Evolutionary conservation across 2,329 filamentous ascomycete genomes (phyloP), one percentile per base, ranked within the genome.

Genomic region (Aspergillus alliaceus): DNA sequence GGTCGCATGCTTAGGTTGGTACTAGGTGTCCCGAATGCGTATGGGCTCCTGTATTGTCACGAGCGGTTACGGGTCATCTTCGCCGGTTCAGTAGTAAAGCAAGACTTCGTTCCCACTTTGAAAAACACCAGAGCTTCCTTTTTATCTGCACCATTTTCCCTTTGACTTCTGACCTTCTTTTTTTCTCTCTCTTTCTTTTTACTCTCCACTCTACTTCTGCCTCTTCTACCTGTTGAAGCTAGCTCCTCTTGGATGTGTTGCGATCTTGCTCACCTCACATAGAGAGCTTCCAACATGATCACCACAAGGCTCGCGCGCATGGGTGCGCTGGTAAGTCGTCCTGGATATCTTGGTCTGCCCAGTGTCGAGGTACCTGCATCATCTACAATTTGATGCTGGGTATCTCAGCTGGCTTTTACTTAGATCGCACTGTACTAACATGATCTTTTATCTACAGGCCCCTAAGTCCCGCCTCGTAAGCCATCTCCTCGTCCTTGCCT

Each of bases 391-490:
- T 34, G 53, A 56, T 51, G 58, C 55, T 44, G 58, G 59, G 56
- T 22, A 51, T 24, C 4, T 11, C 15, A 27, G 47, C 42, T 53
- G 25, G 15, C 46, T 32, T 29, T 31, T 11, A 6, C 15, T 49
- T 4, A 44, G 34, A 24, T 15, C 6, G 11, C 20, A 27, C 9
- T 34, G 54, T 27, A 59, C 69, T 71, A 68, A 72, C 60, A 32
- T 27, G 3, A 11, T 29, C 46, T 50, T 51, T 51, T 56, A n/a
- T 31, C 48, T 6, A 22, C 61, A 79, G 76, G 74, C 76, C 69
- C 71, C 76, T 60, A 76, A 77, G 70, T 75, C 76, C 70, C 76
- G 76, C 66, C 68, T 75, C 70, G 77, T 79, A 74, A 77, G 77
- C 70, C 53, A 29, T 49, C 55, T 50, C 34, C n/a, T n/a, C n/a